Evolutionary conservation across 306 rosid species (phyloP).

Genomic region (Crotalaria pallida): DNA sequence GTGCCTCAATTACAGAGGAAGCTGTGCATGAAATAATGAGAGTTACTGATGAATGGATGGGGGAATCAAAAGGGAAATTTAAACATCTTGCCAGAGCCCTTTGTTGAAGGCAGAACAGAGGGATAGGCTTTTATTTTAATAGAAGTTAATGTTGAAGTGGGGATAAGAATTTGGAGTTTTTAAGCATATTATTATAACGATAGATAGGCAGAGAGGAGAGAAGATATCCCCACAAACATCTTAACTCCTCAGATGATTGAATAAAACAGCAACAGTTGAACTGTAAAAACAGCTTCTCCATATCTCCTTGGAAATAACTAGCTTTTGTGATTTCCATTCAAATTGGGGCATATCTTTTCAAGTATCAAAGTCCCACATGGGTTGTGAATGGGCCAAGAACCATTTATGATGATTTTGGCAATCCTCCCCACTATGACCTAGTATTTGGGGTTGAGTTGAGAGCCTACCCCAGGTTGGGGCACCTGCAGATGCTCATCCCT

Average conservation of each 20-base stretch:
- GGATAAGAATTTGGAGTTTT: not conserved
- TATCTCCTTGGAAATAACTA: not conserved
- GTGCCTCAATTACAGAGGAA: not conserved
- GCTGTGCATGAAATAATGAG: not conserved
- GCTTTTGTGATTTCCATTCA: not conserved
- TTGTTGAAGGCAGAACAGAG: not conserved
- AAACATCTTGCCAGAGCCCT: not conserved
- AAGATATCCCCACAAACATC: not conserved
- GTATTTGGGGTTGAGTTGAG: too few relatives aligned
- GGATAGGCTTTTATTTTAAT: not conserved
- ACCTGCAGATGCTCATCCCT: too few relatives aligned
- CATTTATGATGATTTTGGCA: too few relatives aligned
- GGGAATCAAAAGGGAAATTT: not conserved
- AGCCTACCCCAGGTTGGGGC: too few relatives aligned
- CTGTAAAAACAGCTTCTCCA: not conserved
- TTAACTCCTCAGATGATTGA: not conserved
- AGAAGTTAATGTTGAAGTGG: not conserved
- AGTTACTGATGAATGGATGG: not conserved
- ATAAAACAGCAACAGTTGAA: not conserved
- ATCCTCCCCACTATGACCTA: too few relatives aligned
- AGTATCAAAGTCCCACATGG: too few relatives aligned
- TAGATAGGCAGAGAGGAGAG: not conserved
- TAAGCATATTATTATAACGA: not conserved
- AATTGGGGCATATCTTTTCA: not conserved
- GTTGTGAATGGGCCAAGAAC: too few relatives aligned